phyloP scores from a whole-genome alignment of 164 flowering plant genomes.

The Umbilicus rupestris region DNA sequence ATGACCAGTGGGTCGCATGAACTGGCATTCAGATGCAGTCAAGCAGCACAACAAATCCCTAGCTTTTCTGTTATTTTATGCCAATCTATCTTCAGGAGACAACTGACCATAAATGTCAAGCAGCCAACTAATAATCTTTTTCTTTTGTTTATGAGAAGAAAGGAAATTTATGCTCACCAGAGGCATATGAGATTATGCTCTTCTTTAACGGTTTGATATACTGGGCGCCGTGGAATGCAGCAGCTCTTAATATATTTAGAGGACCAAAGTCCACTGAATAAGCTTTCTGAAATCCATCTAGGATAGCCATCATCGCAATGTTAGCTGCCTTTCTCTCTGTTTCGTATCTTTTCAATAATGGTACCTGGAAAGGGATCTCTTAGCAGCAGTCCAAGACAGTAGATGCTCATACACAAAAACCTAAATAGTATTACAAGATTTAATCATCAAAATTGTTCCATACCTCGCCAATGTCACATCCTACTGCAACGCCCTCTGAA shows the following conservation, averaged over 20 bases:
- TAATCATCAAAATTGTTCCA: neutral
- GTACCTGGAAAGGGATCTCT: slow-evolving; percentile 33
- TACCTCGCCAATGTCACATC: slow-evolving; percentile 92
- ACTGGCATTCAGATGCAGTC: too few relatives aligned
- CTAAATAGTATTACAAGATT: neutral
- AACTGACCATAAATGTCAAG: neutral
- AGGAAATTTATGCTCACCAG: slow-evolving; percentile 67
- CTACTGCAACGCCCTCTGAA: slow-evolving; percentile 72
- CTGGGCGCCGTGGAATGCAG: slow-evolving; percentile 71
- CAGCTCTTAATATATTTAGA: slow-evolving; percentile 63
- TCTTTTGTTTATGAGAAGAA: slow-evolving; percentile 24
- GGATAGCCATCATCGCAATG: slow-evolving; percentile 65
- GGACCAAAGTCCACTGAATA: slow-evolving; percentile 87
- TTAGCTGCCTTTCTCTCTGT: slow-evolving; percentile 74
- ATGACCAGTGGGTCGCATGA: too few relatives aligned
- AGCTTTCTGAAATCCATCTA: slow-evolving; percentile 91
- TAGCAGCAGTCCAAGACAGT: neutral
- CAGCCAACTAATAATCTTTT: neutral
- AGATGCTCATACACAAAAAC: neutral
- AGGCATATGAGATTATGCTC: slow-evolving; percentile 73
- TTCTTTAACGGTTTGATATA: slow-evolving; percentile 64
- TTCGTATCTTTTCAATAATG: slow-evolving; percentile 62
- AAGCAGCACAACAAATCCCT: too few relatives aligned
- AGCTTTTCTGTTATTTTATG: too few relatives aligned
- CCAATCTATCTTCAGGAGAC: too few relatives aligned